Evolutionary conservation across 2,329 filamentous ascomycete genomes (phyloP).

Genomic region (Trichoderma simmonsii): DNA sequence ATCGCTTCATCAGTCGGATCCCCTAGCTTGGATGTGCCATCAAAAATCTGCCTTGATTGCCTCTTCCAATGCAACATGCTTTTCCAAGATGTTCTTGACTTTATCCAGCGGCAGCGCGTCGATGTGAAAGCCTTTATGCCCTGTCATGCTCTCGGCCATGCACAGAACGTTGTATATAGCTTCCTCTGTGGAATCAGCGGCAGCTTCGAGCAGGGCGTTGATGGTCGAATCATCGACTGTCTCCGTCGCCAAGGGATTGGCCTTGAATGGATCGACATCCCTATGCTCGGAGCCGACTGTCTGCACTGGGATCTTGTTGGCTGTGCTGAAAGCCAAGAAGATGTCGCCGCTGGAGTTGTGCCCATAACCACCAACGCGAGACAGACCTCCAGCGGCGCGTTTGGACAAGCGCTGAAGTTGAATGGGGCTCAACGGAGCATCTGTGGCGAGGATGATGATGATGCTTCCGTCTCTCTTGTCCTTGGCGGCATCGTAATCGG

Average conservation of each 20-base stretch:
- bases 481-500: slow-evolving; percentile 33
- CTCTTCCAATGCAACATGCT: slow-evolving; percentile 19
- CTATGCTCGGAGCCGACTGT: slow-evolving; percentile 19
- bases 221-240: slow-evolving; percentile 56
- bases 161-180: slow-evolving; percentile 63
- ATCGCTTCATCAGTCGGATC: background rate
- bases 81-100: slow-evolving; percentile 44
- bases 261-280: slow-evolving; percentile 40
- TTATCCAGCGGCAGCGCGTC: slow-evolving; percentile 48
- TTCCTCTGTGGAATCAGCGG: slow-evolving; percentile 62
- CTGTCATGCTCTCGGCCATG: slow-evolving; percentile 58
- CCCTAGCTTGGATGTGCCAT: background rate
- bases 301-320: slow-evolving; percentile 37
- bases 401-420: slow-evolving; percentile 56
- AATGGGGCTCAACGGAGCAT: slow-evolving; percentile 53
- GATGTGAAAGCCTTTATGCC: slow-evolving; percentile 47
- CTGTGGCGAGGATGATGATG: slow-evolving; percentile 57
- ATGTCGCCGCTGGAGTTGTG: slow-evolving; percentile 59
- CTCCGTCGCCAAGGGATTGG: slow-evolving; percentile 31
- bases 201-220: slow-evolving; percentile 59
- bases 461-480: slow-evolving; percentile 59
- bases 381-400: slow-evolving; percentile 55
- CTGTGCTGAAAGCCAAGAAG: slow-evolving; percentile 61
- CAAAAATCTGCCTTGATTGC: background rate
- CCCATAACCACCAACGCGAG: slow-evolving; percentile 55